Base-by-base conservation (phyloP, 305 asterid genomes). In the Fraxinus albicans region DNA sequence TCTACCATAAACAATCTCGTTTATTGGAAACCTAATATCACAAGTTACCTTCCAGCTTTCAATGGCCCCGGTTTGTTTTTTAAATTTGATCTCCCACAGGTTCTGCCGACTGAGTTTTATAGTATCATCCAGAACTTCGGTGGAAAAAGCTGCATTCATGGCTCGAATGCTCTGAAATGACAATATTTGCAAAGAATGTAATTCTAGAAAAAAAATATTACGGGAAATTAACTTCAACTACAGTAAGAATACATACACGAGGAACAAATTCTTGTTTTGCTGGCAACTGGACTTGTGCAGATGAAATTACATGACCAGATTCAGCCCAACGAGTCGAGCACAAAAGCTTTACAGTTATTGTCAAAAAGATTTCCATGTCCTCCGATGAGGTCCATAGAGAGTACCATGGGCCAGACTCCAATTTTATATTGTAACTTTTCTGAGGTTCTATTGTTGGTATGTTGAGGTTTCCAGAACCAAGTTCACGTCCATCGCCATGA, bases 391-490 rank as follows among this genome's bases (percentile, higher is more conserved):
- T 15, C 93, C 95, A 94, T 2, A 47, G 31, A 74, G 92, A 89
- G 84, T 89, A 90, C 99, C 98, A 96, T 21, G 98, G 97, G 69
- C 97, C 97, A 38, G 90, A 87, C 40, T 92, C 92, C 95, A 92
- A 92, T 77, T 88, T 88, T 67, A 89, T 81, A 34, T 88, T 91
- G 36, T 70, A 84, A 83, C 84, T 87, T 78, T 87, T 87, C 86
- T 94, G 99, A 76, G 97, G 95, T 77, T 81, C 93, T 44, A 96
- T 86, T 80, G 85, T 38, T 74, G 93, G 96, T 74, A 92, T 53
- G 85, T 82, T 79, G 67, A 96, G 91, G 55, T 78, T 81, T 73
- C 97, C 99, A 10, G 94, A 90, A 75, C 92, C 97, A 81, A 93
- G 86, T 83, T 91, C 94, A 83, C 79, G 73, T 34, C 99, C 97